phyloP scores from a whole-genome alignment of 1,284 basidiomycete species.

The Leucoagaricus sp. region DNA sequence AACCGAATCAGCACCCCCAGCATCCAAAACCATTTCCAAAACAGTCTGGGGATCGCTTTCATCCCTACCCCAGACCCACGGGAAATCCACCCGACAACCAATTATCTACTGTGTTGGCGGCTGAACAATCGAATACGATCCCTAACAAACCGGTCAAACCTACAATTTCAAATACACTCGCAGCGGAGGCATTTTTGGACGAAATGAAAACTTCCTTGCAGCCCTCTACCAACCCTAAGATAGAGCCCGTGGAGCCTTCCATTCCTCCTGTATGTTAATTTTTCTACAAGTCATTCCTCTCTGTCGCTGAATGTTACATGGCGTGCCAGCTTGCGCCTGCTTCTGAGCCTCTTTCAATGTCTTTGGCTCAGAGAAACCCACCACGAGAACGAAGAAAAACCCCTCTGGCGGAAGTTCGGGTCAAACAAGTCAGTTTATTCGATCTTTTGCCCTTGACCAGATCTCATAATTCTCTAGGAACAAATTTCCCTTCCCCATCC shows the following conservation, averaged over 20 bases:
- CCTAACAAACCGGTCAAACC: neutral
- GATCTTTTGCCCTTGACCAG: neutral
- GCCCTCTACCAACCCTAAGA: neutral
- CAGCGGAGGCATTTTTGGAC: slow-evolving; percentile 9
- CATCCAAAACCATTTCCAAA: neutral
- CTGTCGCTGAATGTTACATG: neutral
- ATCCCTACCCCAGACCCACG: slow-evolving; percentile 1
- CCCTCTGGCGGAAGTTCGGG: neutral
- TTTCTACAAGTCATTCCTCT: neutral
- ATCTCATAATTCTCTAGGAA: neutral
- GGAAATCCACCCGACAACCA: neutral
- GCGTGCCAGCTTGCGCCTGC: neutral
- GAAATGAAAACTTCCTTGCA: slow-evolving; percentile 5
- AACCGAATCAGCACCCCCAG: neutral
- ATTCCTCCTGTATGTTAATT: neutral
- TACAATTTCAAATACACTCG: neutral
- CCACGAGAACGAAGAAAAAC: neutral
- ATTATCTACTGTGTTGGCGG: neutral
- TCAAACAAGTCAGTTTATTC: neutral
- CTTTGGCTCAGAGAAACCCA: neutral
- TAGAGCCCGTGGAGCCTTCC: neutral
- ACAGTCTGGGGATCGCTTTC: slow-evolving; percentile 4
- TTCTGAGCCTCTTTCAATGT: neutral
- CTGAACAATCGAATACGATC: no score
- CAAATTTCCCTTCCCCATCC: neutral